Percentiles rank a stretch among this genome's conserved stretches.
Evolutionary conservation across 352 stramenopile genomes (phyloP).

Genomic region (Pythium brassicae): DNA sequence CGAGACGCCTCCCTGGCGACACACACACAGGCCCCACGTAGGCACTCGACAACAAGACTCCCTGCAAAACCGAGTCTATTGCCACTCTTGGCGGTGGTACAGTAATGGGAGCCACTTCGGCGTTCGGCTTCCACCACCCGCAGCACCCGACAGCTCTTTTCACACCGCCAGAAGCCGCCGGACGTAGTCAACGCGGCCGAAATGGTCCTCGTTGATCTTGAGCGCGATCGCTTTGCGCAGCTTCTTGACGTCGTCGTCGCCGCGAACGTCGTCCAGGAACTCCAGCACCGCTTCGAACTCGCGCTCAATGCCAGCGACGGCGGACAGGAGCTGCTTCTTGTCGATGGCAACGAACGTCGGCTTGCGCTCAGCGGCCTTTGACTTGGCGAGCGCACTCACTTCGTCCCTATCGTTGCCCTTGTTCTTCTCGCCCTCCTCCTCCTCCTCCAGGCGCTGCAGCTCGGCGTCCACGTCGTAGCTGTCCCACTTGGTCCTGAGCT

Average conservation of each 20-base stretch:
- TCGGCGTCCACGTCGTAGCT: slow-evolving; percentile 77
- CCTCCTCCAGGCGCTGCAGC: slow-evolving; percentile 56
- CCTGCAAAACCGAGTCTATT: no score
- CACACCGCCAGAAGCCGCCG: slow-evolving; percentile 19
- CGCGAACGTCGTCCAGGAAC: slow-evolving; percentile 69
- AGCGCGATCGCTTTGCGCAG: slow-evolving; percentile 62
- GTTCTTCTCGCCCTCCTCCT: slow-evolving; percentile 25
- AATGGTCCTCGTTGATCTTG: slow-evolving; percentile 66
- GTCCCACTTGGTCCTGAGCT: slow-evolving; percentile 87
- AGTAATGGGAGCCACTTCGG: no score
- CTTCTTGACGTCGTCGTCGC: slow-evolving; percentile 59
- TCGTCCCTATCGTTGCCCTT: neutral
- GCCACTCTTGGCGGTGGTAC: no score
- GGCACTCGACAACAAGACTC: no score
- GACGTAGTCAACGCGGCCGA: slow-evolving; percentile 61
- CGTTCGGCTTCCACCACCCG: no score
- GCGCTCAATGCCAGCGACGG: slow-evolving; percentile 52
- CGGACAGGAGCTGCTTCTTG: slow-evolving; percentile 39
- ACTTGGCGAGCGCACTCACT: neutral
- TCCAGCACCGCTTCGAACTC: slow-evolving; percentile 77
- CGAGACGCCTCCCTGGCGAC: no score
- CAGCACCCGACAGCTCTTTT: slow-evolving; percentile 2
- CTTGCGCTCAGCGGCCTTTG: slow-evolving; percentile 2
- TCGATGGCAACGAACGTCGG: slow-evolving; percentile 14
- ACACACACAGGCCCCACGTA: no score